These are phyloP conservation scores for Teunomyces gatunensis DNA, from an alignment of 805 yeast species.

Conservation along the genomic window DNA sequence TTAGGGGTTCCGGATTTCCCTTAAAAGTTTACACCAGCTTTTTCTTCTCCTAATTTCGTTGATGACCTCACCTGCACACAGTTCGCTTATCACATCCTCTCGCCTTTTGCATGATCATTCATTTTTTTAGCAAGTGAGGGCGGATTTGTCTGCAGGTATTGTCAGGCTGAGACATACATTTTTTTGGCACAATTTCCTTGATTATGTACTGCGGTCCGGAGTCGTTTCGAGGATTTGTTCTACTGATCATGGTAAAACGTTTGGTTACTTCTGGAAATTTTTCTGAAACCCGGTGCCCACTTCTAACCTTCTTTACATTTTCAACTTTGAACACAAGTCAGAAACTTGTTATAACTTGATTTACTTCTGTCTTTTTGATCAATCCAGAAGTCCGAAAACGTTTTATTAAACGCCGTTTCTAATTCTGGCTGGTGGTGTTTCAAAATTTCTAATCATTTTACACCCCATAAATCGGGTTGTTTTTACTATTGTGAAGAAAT, in stretches of 20 bases:
- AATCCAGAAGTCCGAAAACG: background rate
- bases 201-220: conserved; percentile 1
- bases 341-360: too few relatives aligned
- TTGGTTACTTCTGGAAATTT: background rate
- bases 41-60: background rate
- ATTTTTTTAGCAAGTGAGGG: background rate
- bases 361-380: background rate
- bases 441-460: background rate
- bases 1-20: too few relatives aligned
- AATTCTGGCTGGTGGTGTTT: background rate
- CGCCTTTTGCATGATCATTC: conserved; percentile 3
- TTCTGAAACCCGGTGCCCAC: background rate
- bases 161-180: background rate
- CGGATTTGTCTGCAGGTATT: conserved; percentile 1
- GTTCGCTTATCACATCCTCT: background rate
- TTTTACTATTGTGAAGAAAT: background rate
- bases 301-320: background rate
- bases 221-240: background rate
- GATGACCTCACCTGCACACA: conserved; percentile 2
- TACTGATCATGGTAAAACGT: background rate
- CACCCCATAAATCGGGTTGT: background rate
- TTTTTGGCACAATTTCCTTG: background rate
- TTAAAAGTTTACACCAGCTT: too few relatives aligned
- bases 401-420: background rate
- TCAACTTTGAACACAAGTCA: too few relatives aligned